Conservation (phyloP, 2,329 filamentous ascomycete species). For the Penicillium sp. region DNA sequence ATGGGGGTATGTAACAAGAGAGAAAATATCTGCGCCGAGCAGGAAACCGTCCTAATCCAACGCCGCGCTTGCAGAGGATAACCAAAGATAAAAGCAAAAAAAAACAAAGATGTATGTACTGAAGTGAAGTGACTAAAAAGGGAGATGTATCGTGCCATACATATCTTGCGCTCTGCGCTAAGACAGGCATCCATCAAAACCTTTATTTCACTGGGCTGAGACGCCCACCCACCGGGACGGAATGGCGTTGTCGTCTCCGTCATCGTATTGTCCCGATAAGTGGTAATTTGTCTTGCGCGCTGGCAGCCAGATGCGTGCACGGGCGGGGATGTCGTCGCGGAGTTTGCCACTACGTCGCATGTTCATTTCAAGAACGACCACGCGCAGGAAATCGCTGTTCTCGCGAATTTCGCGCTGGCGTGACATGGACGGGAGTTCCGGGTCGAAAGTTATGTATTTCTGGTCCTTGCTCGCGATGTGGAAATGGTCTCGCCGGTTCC, state of each 20-base stretch:
- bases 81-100: conserved; percentile 1
- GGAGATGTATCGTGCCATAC: neutral
- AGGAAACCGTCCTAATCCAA: conserved; percentile 22
- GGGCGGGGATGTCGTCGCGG: conserved; percentile 54
- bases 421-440: conserved; percentile 44
- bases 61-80: conserved; percentile 21
- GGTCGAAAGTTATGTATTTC: conserved; percentile 33
- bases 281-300: conserved; percentile 46
- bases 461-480: conserved; percentile 44
- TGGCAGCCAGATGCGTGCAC: conserved; percentile 61
- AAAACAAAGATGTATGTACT: conserved; percentile 14
- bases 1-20: conserved; percentile 18
- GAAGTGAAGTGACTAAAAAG: neutral
- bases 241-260: conserved; percentile 23
- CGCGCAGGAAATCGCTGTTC: conserved; percentile 63
- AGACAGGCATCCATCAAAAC: neutral
- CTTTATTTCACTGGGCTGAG: conserved; percentile 14
- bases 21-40: conserved; percentile 12
- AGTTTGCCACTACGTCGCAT: conserved; percentile 65
- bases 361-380: conserved; percentile 67
- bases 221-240: conserved; percentile 27
- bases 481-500: conserved; percentile 31
- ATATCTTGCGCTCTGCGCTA: conserved; percentile 17
- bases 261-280: conserved; percentile 22
- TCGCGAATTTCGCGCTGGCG: conserved; percentile 63